Base-by-base conservation (phyloP, 2,329 filamentous ascomycete genomes). In the Colletotrichum brevisporum region DNA sequence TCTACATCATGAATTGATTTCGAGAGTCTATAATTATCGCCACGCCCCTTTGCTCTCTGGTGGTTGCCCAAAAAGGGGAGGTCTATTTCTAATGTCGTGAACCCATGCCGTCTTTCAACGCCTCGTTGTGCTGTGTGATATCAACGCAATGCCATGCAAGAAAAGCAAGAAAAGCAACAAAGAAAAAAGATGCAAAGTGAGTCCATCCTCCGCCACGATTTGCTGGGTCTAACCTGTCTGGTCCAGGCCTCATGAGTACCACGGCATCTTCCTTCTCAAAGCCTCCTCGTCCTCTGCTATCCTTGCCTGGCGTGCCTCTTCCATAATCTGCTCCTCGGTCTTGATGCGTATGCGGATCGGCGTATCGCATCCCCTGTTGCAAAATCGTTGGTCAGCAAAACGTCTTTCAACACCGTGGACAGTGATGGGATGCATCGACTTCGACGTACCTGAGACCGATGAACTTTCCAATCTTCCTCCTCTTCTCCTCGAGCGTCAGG, bases 401-500 rank as follows among this genome's bases (percentile, higher is more conserved):
- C 15, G 36, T 54, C 45, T 43, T 39, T 36, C 48, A 21, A 21
- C 12, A 13, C 21, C 15, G 15, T 18, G 24, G 27, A 41, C 43
- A 39, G 36, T 24, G 50, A n/a, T 15, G 21, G 12, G 12, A 21
- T n/a, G 26, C 21, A 21, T 21, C n/a, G 36, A 69, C 80, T 21
- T 13, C 24, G 74, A 87, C 88, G 2, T 90, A 91, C 58, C 88
- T 81, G 65, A 94, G 81, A 13, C 92, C 92, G 76, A 94, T 93
- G 73, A 94, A 94, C 73, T 88, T 84, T 53, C 92, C 92, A 76
- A 94, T 88, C 80, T 90, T 90, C 71, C 91, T 83, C 71, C 92
- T 85, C 84, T 94, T 94, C 76, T 94, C 86, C 78, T 90, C 88
- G 27, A 90, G 77, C 2, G 83, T 79, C 68, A 89, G 78, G 69